Percentiles rank a stretch among this genome's conserved stretches.
Evolutionary conservation across 495 filamentous ascomycete genomes (phyloP).

Genomic region (Talaromyces thailandensis): DNA sequence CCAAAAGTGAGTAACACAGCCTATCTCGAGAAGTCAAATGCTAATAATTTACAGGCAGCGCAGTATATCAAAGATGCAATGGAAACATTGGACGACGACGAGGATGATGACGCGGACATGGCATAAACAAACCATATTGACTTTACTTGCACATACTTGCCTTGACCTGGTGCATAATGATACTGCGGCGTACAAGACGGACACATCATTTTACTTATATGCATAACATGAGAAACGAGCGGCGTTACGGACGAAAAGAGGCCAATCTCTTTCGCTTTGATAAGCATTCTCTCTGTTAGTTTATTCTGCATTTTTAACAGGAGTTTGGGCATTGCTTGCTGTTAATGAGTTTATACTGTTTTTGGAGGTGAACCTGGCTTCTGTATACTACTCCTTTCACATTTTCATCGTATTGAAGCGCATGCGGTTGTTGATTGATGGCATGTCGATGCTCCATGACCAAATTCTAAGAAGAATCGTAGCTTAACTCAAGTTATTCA

Average conservation of each 20-base stretch:
- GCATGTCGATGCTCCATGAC: background rate
- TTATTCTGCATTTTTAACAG: background rate
- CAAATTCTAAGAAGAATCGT: background rate
- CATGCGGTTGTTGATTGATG: background rate
- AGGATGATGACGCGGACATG: constrained; percentile 62
- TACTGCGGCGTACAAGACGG: constrained; percentile 1
- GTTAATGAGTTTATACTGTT: background rate
- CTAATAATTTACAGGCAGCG: constrained; percentile 55
- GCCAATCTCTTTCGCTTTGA: background rate
- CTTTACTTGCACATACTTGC: constrained; percentile 2
- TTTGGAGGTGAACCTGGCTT: background rate
- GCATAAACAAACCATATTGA: constrained; percentile 14
- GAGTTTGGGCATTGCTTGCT: background rate
- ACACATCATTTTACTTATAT: constrained; percentile 1
- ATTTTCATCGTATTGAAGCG: background rate
- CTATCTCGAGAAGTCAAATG: constrained; percentile 3
- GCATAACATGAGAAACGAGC: constrained; percentile 3
- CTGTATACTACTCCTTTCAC: background rate
- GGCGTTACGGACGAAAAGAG: constrained; percentile 1
- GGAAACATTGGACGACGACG: constrained; percentile 78
- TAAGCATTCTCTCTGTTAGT: background rate
- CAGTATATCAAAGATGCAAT: constrained; percentile 89
- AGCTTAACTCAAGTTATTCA: no score
- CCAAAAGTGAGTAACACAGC: constrained; percentile 66
- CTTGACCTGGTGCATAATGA: background rate